phyloP scores from a whole-genome alignment of 768 basidiomycete species.

The Tylopilus sp. region DNA sequence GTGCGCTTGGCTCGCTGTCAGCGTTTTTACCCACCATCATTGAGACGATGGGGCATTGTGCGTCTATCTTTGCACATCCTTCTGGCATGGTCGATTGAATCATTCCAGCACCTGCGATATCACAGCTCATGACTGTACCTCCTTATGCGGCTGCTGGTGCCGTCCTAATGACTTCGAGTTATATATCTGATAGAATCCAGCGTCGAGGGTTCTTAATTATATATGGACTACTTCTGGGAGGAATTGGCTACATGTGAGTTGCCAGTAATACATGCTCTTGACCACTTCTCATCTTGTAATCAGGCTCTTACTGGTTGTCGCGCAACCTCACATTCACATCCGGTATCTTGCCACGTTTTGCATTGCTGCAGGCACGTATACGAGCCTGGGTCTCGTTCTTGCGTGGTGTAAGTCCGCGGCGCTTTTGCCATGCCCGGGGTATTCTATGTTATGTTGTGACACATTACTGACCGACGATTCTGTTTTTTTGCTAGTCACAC shows the following conservation, averaged over 20 bases:
- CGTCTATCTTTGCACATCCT: conserved; percentile 4
- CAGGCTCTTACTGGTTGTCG: conserved; percentile 34
- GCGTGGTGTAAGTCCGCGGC: conserved; percentile 42
- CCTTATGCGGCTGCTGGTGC: conserved; percentile 46
- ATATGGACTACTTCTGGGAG: conserved; percentile 31
- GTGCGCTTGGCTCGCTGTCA: conserved; percentile 46
- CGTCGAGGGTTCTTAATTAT: conserved; percentile 39
- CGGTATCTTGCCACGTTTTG: conserved; percentile 47
- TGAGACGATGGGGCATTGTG: conserved; percentile 46
- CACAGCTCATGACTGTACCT: conserved; percentile 51
- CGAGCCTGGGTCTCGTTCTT: conserved; percentile 41
- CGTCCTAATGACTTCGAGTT: conserved; percentile 36
- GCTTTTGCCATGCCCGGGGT: not conserved
- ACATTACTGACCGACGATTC: not conserved
- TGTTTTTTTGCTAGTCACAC: conserved; percentile 29
- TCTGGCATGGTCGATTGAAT: not conserved
- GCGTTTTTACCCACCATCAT: conserved; percentile 58
- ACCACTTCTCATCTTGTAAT: not conserved
- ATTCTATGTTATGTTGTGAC: not conserved
- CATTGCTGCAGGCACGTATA: conserved; percentile 44
- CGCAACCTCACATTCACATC: conserved; percentile 29
- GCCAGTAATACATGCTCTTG: not conserved
- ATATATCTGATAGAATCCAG: conserved; percentile 42
- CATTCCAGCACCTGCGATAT: conserved; percentile 38
- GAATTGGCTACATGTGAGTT: conserved; percentile 41